These are phyloP conservation scores for Emmonsiellopsis sp. DNA, from an alignment of 2,329 filamentous ascomycete genomes.

Conservation along the genomic window DNA sequence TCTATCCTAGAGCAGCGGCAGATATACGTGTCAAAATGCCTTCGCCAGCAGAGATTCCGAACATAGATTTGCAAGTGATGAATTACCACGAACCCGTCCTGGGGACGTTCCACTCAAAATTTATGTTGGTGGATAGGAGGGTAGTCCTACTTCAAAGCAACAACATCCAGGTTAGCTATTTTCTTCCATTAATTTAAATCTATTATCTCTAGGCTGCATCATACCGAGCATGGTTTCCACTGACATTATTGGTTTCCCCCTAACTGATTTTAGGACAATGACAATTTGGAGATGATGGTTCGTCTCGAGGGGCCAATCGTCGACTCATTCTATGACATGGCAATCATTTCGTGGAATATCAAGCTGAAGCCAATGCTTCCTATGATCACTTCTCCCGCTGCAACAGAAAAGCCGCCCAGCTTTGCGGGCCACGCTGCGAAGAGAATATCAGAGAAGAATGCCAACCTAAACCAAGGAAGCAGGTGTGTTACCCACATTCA, in stretches of 20 bases:
- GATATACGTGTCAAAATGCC: constrained; percentile 54
- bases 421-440: constrained; percentile 4
- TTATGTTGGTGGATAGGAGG: constrained; percentile 65
- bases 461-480: constrained; percentile 25
- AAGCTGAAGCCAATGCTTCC: constrained; percentile 52
- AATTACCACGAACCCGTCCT: constrained; percentile 63
- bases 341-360: constrained; percentile 63
- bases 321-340: constrained; percentile 65
- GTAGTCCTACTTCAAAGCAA: constrained; percentile 67
- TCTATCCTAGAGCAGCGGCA: constrained; percentile 51
- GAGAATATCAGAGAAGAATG: constrained; percentile 9
- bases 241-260: background rate
- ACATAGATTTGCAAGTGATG: constrained; percentile 62
- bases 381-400: constrained; percentile 43
- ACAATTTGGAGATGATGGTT: constrained; percentile 73
- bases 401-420: constrained; percentile 17
- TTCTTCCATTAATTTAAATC: background rate
- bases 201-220: background rate
- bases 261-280: constrained; percentile 47
- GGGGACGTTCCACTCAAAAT: constrained; percentile 71
- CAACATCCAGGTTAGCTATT: constrained; percentile 49
- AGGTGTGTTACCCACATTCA: background rate
- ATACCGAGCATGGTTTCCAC: background rate
- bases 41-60: constrained; percentile 54
- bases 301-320: constrained; percentile 70